phyloP scores from a whole-genome alignment of 2,329 filamentous ascomycete genomes.

The Pochonia chlamydosporia region DNA sequence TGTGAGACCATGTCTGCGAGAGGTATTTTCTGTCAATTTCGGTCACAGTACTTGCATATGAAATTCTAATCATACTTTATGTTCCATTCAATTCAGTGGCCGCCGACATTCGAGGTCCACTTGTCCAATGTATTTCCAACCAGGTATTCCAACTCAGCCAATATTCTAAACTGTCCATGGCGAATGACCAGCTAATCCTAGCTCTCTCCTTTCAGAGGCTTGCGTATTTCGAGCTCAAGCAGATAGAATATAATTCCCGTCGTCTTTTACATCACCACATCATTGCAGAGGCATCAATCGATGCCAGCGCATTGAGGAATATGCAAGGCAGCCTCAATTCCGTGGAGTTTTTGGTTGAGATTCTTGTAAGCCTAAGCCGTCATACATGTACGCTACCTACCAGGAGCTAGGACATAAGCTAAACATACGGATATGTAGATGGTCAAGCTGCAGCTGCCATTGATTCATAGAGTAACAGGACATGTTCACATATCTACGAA shows the following conservation, averaged over 20 bases:
- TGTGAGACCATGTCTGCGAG: conserved; percentile 30
- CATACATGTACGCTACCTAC: background rate
- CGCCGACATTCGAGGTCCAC: conserved; percentile 24
- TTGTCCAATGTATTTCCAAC: conserved; percentile 31
- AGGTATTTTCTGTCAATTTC: too few species aligned
- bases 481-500: conserved; percentile 56
- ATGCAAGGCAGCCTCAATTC: conserved; percentile 15
- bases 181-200: background rate
- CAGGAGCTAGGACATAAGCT: too few species aligned
- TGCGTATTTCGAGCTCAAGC: conserved; percentile 25
- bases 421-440: conserved; percentile 30
- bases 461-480: conserved; percentile 43
- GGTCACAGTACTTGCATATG: too few species aligned
- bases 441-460: conserved; percentile 47
- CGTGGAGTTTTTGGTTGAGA: conserved; percentile 47
- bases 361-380: conserved; percentile 34
- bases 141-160: conserved; percentile 17
- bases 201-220: conserved; percentile 19
- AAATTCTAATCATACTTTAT: too few species aligned
- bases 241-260: conserved; percentile 11
- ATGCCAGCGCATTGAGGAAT: conserved; percentile 14
- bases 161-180: too few species aligned
- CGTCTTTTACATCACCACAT: conserved; percentile 20
- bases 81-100: too few species aligned
- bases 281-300: conserved; percentile 19